Base-by-base conservation (phyloP, 257 asterid genomes). In the Przewalskia tangutica region DNA sequence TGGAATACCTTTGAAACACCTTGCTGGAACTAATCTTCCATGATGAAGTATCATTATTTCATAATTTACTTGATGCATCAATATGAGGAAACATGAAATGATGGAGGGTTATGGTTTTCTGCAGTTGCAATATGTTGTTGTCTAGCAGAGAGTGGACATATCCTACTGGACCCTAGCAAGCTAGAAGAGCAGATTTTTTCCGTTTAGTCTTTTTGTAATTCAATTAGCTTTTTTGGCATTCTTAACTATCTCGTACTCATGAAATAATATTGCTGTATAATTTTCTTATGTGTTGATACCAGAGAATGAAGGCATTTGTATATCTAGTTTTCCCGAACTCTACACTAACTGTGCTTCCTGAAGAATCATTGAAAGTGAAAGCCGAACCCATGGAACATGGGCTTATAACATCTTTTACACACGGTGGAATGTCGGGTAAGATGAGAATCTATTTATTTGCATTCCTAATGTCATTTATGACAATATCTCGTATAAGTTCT, bases 1-100 rank as follows among this genome's bases (percentile, higher is more conserved):
- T 83, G 98, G 97, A 27, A 87, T 95, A 86, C 98, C 97, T 82
- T 86, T 94, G 88, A 94, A 92, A 84, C 92, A 89, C 82, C 90
- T 92, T 56, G 97, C 97, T 48, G 97, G 99, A 92, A 91, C 60
- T 76, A 14, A 38, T 56, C 50, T 77, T 80, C 73, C 56, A 51
- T 55, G 23, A 54, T 44, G 14, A 14, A 16, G 23, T 56, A 73
- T 51, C 77, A 56, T 86, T 87, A 6, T 85, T 51, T 40, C 38
- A 64, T 81, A 62, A 54, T 20, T 51, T 51, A 81, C 83, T 81
- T 56, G 51, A 34, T 81, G 38, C 40, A 65, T 51, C 55, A 34
- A 13, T 34, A 34, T 6, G 79, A 71, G 78, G 62, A 73, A 70
- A 73, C 44, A 75, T 48, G 44, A 75, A 27, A 75, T 75, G 62